phyloP scores from a whole-genome alignment of 1,139 yeast genomes.

The Candida buenavistaensis region DNA sequence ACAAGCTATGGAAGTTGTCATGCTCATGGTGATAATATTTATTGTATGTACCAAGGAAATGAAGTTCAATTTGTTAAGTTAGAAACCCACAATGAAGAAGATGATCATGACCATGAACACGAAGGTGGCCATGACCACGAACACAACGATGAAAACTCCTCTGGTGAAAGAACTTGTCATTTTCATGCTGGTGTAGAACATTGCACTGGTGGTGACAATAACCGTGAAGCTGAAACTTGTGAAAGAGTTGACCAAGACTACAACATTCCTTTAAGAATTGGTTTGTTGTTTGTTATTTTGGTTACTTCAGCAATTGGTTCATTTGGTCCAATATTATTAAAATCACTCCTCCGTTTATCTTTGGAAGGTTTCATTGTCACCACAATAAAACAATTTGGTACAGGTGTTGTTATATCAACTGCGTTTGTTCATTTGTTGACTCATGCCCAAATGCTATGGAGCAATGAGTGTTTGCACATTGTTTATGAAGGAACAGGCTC shows the following conservation, averaged over 20 bases:
- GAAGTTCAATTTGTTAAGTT: constrained; percentile 25
- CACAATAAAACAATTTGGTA: constrained; percentile 30
- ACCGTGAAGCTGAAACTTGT: constrained; percentile 12
- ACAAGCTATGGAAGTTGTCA: constrained; percentile 30
- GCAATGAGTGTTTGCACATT: constrained; percentile 23
- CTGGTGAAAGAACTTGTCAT: constrained; percentile 27
- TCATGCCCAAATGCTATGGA: constrained; percentile 30
- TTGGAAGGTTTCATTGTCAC: constrained; percentile 28
- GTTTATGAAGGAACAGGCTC: constrained; percentile 31
- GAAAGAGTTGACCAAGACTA: constrained; percentile 23
- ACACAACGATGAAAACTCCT: background rate
- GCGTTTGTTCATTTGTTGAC: constrained; percentile 36
- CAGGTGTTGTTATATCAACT: constrained; percentile 37
- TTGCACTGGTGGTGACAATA: constrained; percentile 22
- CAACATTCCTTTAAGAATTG: constrained; percentile 28
- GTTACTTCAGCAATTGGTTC: constrained; percentile 34
- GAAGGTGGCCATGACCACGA: no score
- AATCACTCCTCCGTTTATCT: constrained; percentile 20
- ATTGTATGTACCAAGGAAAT: constrained; percentile 21
- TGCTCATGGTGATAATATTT: constrained; percentile 24
- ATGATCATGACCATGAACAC: no score
- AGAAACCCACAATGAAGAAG: constrained; percentile 11
- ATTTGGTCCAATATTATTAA: constrained; percentile 30
- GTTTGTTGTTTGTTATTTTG: constrained; percentile 32
- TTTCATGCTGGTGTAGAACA: constrained; percentile 44